Evolutionary conservation across 495 filamentous ascomycete genomes (phyloP), one percentile per base, ranked within the genome.

Genomic region (Chaetomium fimeti): DNA sequence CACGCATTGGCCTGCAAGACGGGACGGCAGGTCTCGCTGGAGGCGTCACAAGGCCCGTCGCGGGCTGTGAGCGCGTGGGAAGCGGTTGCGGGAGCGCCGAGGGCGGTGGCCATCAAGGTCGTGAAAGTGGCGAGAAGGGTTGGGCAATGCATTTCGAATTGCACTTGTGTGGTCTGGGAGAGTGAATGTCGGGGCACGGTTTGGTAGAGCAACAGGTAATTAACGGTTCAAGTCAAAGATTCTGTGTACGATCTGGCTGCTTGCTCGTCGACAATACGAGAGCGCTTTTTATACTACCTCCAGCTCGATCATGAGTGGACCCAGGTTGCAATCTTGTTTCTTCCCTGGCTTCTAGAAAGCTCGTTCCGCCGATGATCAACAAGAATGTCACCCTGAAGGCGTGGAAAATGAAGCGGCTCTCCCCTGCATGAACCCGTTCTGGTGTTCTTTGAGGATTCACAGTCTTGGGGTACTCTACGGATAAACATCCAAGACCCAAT

Each of bases 21-120:
- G 32, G 53, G 53, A 7, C 53, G 53, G 32, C 32, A 56, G 6
- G 32, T 56, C 53, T 56, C 53, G 53, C 53, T 56, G 53, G 9
- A 38, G 53, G 53, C 53, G 29, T 56, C 32, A 9, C 32, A 56
- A 2, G 32, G 51, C 9, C 51, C 51, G 51, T 54, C 51, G 28
- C 51, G 53, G 53, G 29, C 5, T 9, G 9, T 18, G 8, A 40
- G 29, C 3, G 29, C 0, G 53, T 38, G n/a, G 18, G 53, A 22
- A 2, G 32, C n/a, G 29, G 53, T 11, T 13, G 53, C 3, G n/a
- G 53, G 53, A 7, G 20, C 53, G n/a, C 16, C 29, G 8, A 38
- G 53, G 53, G 27, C 25, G 1, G 5, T 40, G 8, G 15, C 27
- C 16, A 24, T 4, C 18, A 56, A 20, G 29, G 29, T 15, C 3